phyloP scores from a whole-genome alignment of 257 asterid genomes.

The Cinchona pubescens region DNA sequence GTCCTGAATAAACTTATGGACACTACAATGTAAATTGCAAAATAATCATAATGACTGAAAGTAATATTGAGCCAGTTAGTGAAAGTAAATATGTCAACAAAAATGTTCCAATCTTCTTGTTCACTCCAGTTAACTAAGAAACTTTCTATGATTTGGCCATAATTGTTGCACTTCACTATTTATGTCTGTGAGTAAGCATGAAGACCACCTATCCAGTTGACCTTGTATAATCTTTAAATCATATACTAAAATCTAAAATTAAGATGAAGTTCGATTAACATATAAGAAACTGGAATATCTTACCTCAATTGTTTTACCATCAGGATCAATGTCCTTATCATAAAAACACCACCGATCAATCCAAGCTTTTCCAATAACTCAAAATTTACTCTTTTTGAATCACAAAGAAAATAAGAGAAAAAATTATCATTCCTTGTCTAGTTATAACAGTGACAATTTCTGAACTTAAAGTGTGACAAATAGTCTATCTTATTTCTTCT shows the following conservation, averaged over 20 bases:
- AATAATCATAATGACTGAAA: neutral
- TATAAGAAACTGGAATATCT: neutral
- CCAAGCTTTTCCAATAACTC: conserved; percentile 94
- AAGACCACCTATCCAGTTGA: neutral
- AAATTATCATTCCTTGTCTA: neutral
- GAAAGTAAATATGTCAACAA: neutral
- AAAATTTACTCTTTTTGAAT: conserved; percentile 90
- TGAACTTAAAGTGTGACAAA: neutral
- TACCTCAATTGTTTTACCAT: conserved; percentile 88
- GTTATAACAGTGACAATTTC: neutral
- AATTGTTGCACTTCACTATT: neutral
- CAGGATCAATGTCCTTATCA: conserved; percentile 93
- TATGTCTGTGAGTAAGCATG: neutral
- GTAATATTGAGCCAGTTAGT: neutral
- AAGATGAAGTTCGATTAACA: neutral
- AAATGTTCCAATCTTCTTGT: no score
- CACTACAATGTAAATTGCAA: neutral
- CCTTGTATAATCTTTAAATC: no score
- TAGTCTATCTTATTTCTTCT: conserved; percentile 57
- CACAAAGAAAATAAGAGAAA: conserved; percentile 18
- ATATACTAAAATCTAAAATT: no score
- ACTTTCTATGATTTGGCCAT: neutral
- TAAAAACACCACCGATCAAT: conserved; percentile 89
- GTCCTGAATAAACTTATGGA: neutral
- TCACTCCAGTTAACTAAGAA: neutral